phyloP scores from a whole-genome alignment of 139 green algal genomes.

The Micractinium sp. region DNA sequence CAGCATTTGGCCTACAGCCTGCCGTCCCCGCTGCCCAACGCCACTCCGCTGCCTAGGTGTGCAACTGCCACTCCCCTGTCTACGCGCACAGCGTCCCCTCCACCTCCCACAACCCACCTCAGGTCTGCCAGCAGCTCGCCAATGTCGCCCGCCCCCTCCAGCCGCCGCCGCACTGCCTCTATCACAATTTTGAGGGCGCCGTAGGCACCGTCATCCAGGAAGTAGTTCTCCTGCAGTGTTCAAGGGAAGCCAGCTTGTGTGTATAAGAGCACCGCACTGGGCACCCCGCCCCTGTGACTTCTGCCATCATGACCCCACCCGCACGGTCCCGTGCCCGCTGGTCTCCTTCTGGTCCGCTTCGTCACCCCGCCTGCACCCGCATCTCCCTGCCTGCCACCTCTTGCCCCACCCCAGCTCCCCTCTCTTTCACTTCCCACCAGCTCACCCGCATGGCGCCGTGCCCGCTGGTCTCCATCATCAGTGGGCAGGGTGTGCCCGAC shows the following conservation, averaged over 20 bases:
- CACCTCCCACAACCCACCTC: slow-evolving; percentile 16
- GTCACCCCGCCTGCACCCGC: not conserved
- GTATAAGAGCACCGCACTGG: not conserved
- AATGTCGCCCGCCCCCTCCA: slow-evolving; percentile 64
- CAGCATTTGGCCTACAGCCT: too few relatives aligned
- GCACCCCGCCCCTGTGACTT: not conserved
- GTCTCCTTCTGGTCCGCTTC: slow-evolving; percentile 86
- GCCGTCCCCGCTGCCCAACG: too few relatives aligned
- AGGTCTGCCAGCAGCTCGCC: slow-evolving; percentile 78
- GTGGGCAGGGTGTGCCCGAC: slow-evolving; percentile 72
- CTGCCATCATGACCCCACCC: not conserved
- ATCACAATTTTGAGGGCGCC: slow-evolving; percentile 92
- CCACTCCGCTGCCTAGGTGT: too few relatives aligned
- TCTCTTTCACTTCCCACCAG: too few relatives aligned
- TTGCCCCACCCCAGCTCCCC: too few relatives aligned
- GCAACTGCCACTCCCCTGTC: too few relatives aligned
- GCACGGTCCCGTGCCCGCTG: slow-evolving; percentile 87
- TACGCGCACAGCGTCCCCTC: too few relatives aligned
- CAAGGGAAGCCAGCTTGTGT: not conserved
- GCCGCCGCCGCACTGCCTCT: slow-evolving; percentile 70
- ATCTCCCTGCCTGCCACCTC: too few relatives aligned
- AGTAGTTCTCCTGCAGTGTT: slow-evolving; percentile 84
- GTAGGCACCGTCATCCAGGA: slow-evolving; percentile 94
- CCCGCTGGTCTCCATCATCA: slow-evolving; percentile 98
- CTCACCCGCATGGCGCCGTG: slow-evolving; percentile 86